A percentile compares a stretch with the other conserved stretches of the same genome.
These are phyloP conservation scores for Quercus berberidifolia DNA, from an alignment of 306 rosid genomes.

Conservation along the genomic window DNA sequence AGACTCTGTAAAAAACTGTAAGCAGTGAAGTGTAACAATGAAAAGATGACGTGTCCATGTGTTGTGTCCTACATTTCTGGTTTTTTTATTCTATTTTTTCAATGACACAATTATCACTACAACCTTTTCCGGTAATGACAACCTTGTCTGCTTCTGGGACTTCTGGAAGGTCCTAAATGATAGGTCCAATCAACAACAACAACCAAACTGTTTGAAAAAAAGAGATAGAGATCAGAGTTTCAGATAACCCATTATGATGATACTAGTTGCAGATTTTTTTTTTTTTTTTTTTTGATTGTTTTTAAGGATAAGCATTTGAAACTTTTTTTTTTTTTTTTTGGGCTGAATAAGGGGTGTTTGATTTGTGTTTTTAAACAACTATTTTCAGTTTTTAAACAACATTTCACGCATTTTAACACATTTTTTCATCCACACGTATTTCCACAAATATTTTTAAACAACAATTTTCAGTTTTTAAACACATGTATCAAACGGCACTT, in stretches of 20 bases:
- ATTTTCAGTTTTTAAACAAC: no score
- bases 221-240: slow-evolving; percentile 20
- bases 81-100: background rate
- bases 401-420: no score
- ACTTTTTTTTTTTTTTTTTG: no score
- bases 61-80: slow-evolving; percentile 18
- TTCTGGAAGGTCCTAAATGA: slow-evolving; percentile 48
- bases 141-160: slow-evolving; percentile 48
- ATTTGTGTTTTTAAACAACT: no score
- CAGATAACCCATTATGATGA: slow-evolving; percentile 29
- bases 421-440: no score
- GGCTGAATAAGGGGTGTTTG: no score
- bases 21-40: slow-evolving; percentile 27
- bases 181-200: slow-evolving; percentile 40
- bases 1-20: slow-evolving; percentile 9
- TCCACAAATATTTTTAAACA: no score
- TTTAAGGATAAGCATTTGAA: no score
- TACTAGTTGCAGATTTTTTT: no score
- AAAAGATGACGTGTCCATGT: slow-evolving; percentile 39
- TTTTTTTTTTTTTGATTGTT: no score
- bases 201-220: background rate
- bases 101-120: slow-evolving; percentile 25
- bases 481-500: no score
- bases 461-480: no score
- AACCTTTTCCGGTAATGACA: slow-evolving; percentile 33